Base-by-base conservation (phyloP, 805 yeast species). In the Candida argentea region DNA sequence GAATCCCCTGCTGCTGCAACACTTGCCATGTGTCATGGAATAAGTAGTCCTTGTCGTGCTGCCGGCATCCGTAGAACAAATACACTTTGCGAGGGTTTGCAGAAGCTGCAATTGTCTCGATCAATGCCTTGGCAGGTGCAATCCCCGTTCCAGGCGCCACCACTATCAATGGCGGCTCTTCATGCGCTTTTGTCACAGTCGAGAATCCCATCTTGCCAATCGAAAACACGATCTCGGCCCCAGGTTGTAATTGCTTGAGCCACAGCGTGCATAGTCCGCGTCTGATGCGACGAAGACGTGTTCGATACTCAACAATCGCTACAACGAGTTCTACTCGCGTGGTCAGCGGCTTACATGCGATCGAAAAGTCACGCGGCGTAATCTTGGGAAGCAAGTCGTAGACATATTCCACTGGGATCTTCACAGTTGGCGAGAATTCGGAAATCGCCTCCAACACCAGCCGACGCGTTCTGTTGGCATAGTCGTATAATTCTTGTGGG, bases 71-170 rank as follows among this genome's bases (percentile, higher is more conserved):
- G 35, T 73, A 71, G 41, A 87, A 83, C 16, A 89, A 50, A 24
- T 65, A 55, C 22, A 79, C 43, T 2, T 52, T 48, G 16, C 56
- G 58, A 5, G 41, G 38, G n/a, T 32, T 18, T 8, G 7, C 9
- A 14, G n/a, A 11, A 3, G 29, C 19, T 5, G 32, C 31, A 12
- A 50, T 33, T 1, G 60, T 43, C 24, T 70, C 70, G 9, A 89
- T 65, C 22, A 87, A 44, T 1, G 83, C 68, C 43, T 84, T 71
- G 68, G 89, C 74, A 2, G 98, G 98, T 1, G 99, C 98, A 7
- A 91, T 63, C 2, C 99, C 99, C 0, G 97, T 93, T 3, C 98
- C 99, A 0, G 98, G 94, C 2, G 89, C 79, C 4, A 89, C 65
- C 69, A 89, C 60, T 3, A 91, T 55, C 15, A 81, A 54, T 0